Conservation (phyloP, 2,329 filamentous ascomycete genomes). For the Alternaria dauci region DNA sequence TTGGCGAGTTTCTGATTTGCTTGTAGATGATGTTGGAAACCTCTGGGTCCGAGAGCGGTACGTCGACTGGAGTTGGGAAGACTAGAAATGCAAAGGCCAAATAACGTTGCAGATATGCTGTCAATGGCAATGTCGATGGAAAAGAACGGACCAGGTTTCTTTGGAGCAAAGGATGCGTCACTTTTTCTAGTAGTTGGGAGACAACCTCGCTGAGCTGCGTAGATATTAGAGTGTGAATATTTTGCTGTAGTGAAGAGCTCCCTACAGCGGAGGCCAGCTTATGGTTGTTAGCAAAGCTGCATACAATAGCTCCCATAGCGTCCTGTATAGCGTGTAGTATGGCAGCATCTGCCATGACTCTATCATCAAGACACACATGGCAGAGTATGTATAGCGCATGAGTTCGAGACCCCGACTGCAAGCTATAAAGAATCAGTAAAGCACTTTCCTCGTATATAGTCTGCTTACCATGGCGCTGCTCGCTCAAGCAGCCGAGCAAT, state of each 20-base stretch:
- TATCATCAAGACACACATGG: slow-evolving; percentile 44
- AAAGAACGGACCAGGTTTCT: slow-evolving; percentile 67
- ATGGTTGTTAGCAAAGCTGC: slow-evolving; percentile 33
- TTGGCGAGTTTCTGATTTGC: slow-evolving; percentile 47
- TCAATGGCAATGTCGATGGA: slow-evolving; percentile 59
- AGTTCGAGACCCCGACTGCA: slow-evolving; percentile 30
- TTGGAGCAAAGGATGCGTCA: slow-evolving; percentile 63
- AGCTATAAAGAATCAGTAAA: slow-evolving; percentile 25
- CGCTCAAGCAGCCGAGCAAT: slow-evolving; percentile 34
- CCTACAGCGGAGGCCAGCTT: slow-evolving; percentile 36
- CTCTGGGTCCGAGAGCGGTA: slow-evolving; percentile 34
- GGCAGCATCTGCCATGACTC: slow-evolving; percentile 33
- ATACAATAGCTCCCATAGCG: slow-evolving; percentile 44
- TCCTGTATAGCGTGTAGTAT: slow-evolving; percentile 38
- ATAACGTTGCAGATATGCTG: slow-evolving; percentile 70
- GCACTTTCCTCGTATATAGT: background rate
- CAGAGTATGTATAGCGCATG: slow-evolving; percentile 39
- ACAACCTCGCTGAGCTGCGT: slow-evolving; percentile 39
- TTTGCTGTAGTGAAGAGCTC: slow-evolving; percentile 16
- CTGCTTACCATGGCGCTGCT: slow-evolving; percentile 37
- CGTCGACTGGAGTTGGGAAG: slow-evolving; percentile 33
- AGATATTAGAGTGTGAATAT: slow-evolving; percentile 32
- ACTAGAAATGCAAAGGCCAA: slow-evolving; percentile 73
- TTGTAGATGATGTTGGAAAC: slow-evolving; percentile 33
- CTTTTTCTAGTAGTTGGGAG: slow-evolving; percentile 36